Base-by-base conservation (phyloP, 257 asterid genomes). In the Salvia rosmarinus region DNA sequence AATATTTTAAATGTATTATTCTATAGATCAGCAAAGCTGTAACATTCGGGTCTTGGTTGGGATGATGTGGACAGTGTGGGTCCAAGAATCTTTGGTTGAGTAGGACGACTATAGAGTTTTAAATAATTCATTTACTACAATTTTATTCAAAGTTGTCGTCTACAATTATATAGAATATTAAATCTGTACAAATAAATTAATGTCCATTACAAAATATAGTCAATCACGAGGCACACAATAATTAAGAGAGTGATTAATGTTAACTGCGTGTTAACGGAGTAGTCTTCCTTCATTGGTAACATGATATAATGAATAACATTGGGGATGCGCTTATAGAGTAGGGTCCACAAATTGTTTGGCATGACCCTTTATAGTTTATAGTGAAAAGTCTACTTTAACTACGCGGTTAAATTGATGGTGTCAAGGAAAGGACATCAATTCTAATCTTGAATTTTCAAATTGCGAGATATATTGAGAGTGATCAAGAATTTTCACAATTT, bases 81-180 rank as follows among this genome's bases (percentile, higher is more conserved):
- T 9, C 67, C 49, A 16, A 35, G 32, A 62, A 62, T 62, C 5
- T 34, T 60, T 60, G 46, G 66, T 60, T 34, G 28, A 12, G 62
- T 25, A 55, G 19, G 19, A 9, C 30, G 67, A 34, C 30, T 34
- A n/a, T 17, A 9, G 5, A 8, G 30, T 6, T 35, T 60, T 16
- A 10, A 55, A 23, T 13, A 34, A 60, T 4, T 13, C 5, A 5
- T 30, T n/a, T 30, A 56, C 44, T 60, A n/a, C 30, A 34, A 35
- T 23, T 4, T 60, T 6, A 35, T 60, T 60, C 66, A 60, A 60
- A 60, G 47, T 60, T 60, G 66, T 60, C 66, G 34, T 6, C 66
- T 60, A 16, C 4, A 5, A 39, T 10, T 17, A 37, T 17, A 39
- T 9, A 19, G 52, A 60, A 37, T 60, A 9, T 7, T 60, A 2